These are phyloP conservation scores for Lagenaria siceraria DNA, from an alignment of 306 rosid species.

Conservation along the genomic window DNA sequence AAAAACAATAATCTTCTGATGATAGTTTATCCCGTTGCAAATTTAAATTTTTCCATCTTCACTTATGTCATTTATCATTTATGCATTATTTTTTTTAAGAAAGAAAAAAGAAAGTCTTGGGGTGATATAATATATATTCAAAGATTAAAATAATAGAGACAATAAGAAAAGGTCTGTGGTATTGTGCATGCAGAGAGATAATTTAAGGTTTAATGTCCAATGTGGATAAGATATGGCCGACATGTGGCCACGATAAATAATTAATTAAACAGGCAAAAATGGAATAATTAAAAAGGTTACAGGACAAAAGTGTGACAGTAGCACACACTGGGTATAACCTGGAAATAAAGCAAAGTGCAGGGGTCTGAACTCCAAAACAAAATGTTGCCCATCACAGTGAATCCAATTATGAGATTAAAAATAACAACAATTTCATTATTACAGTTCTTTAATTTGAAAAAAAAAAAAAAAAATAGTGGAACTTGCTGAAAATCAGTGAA, in stretches of 20 bases:
- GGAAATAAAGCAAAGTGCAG: not conserved
- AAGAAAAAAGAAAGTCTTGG: not conserved
- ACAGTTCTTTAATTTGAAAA: not conserved
- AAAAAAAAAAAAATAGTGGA: not conserved
- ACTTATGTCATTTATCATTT: not conserved
- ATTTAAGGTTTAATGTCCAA: slow-evolving; percentile 2
- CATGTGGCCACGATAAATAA: not conserved
- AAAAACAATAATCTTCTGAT: not conserved
- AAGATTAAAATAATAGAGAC: not conserved
- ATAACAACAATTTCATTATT: not conserved
- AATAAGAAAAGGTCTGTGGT: not conserved
- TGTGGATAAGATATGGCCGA: slow-evolving; percentile 5
- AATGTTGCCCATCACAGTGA: not conserved
- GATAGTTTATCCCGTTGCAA: not conserved
- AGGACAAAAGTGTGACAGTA: not conserved
- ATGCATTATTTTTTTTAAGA: no score
- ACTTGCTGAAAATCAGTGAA: not conserved
- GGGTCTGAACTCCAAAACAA: not conserved
- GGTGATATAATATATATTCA: not conserved
- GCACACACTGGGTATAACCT: not conserved
- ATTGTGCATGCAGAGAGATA: not conserved
- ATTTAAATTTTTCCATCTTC: not conserved
- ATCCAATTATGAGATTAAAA: not conserved
- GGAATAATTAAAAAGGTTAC: not conserved
- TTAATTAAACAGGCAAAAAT: not conserved